phyloP scores from a whole-genome alignment of 2,329 filamentous ascomycete species.

The Aspergillus awamori region DNA sequence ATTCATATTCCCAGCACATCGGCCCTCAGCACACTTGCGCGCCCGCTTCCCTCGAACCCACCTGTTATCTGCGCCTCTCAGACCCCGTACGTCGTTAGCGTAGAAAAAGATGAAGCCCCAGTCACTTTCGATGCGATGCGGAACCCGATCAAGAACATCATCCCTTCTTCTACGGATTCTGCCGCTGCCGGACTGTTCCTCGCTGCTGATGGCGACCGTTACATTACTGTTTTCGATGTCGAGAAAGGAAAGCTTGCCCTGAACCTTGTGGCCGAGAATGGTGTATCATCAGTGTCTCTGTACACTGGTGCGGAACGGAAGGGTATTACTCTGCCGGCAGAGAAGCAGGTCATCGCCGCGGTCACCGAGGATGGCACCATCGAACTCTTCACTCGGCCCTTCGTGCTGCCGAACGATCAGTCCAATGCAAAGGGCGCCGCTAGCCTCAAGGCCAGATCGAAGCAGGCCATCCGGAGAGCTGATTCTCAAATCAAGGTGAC shows the following conservation, averaged over 20 bases:
- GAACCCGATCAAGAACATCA: constrained; percentile 51
- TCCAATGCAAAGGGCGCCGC: constrained; percentile 34
- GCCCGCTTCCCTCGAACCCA: constrained; percentile 44
- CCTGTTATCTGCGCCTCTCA: constrained; percentile 55
- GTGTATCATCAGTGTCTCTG: constrained; percentile 45
- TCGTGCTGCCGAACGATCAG: constrained; percentile 37
- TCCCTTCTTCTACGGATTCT: constrained; percentile 44
- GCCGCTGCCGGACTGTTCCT: constrained; percentile 46
- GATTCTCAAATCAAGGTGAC: constrained; percentile 50
- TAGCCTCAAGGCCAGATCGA: constrained; percentile 49
- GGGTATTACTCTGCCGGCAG: constrained; percentile 22
- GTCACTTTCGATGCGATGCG: constrained; percentile 53
- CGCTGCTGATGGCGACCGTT: constrained; percentile 53
- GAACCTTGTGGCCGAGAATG: constrained; percentile 53
- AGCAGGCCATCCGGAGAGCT: constrained; percentile 49
- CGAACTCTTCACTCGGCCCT: constrained; percentile 55
- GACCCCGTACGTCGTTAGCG: constrained; percentile 50
- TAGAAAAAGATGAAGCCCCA: constrained; percentile 43
- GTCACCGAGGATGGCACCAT: constrained; percentile 53
- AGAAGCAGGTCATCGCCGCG: constrained; percentile 49
- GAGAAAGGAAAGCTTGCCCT: constrained; percentile 47
- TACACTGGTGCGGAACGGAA: constrained; percentile 30
- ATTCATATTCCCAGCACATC: constrained; percentile 48
- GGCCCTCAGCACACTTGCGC: constrained; percentile 42
- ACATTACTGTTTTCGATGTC: constrained; percentile 54